Evolutionary conservation across 176 grass and related monocot genomes (phyloP).

Genomic region (Tuctoria greenei): DNA sequence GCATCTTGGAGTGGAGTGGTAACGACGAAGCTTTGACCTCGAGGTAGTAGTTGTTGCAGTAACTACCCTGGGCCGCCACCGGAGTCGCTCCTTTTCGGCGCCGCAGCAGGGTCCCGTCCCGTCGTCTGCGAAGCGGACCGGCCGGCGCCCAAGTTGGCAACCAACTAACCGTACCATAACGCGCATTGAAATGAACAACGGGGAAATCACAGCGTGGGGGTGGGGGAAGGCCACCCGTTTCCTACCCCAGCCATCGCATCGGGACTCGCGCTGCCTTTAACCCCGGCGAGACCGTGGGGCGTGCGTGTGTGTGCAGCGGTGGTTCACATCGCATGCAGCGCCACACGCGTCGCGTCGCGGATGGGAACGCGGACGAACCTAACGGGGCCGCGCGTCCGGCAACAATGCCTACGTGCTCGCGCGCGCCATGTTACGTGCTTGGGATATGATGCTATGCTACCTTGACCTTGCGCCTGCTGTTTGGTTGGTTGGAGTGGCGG

Average conservation of each 20-base stretch:
- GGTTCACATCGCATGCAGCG: neutral
- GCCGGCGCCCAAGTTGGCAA: neutral
- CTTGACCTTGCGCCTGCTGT: neutral
- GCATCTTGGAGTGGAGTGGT: neutral
- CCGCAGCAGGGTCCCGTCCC: neutral
- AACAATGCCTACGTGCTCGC: neutral
- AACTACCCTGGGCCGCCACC: neutral
- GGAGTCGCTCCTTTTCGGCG: neutral
- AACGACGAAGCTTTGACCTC: neutral
- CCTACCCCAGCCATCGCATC: conserved; percentile 27
- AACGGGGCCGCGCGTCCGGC: neutral
- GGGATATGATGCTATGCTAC: neutral
- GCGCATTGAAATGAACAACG: conserved; percentile 22
- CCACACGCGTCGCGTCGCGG: conserved; percentile 18
- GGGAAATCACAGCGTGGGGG: too few species aligned
- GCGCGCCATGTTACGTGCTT: neutral
- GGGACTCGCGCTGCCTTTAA: conserved; percentile 23
- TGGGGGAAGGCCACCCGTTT: too few species aligned
- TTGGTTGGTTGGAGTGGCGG: conserved; percentile 11
- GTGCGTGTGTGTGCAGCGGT: neutral
- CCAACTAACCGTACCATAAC: conserved; percentile 14
- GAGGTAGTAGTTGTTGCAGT: neutral
- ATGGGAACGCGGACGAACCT: neutral
- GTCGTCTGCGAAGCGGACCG: neutral
- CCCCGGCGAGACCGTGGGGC: neutral